phyloP scores from a whole-genome alignment of 2,329 filamentous ascomycete genomes.

The Albifimbria verrucaria region DNA sequence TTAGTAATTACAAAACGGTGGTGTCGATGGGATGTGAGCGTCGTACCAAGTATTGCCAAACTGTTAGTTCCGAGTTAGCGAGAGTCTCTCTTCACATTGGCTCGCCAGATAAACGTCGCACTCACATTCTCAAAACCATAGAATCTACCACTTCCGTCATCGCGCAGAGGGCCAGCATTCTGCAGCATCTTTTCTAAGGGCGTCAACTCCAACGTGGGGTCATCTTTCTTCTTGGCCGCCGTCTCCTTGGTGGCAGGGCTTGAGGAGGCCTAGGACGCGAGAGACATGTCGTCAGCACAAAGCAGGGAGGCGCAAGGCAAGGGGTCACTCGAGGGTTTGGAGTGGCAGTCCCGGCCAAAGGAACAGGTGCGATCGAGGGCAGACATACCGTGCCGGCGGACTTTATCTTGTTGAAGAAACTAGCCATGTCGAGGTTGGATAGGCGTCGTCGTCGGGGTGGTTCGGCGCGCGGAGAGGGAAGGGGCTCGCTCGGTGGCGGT shows the following conservation, averaged over 20 bases:
- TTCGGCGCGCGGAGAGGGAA: neutral
- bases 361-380: neutral
- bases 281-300: neutral
- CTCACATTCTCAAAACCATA: slow-evolving; percentile 97
- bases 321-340: slow-evolving; percentile 7
- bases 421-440: slow-evolving; percentile 41
- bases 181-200: slow-evolving; percentile 73
- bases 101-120: slow-evolving; percentile 17
- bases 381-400: slow-evolving; percentile 50
- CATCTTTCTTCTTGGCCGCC: slow-evolving; percentile 53
- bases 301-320: slow-evolving; percentile 1
- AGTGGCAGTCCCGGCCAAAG: too few relatives aligned
- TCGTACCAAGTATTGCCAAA: slow-evolving; percentile 95
- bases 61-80: slow-evolving; percentile 51
- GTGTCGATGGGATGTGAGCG: slow-evolving; percentile 4
- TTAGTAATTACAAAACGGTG: slow-evolving; percentile 14
- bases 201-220: slow-evolving; percentile 55
- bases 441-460: slow-evolving; percentile 10
- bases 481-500: slow-evolving; percentile 1
- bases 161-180: slow-evolving; percentile 74
- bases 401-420: slow-evolving; percentile 59
- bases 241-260: slow-evolving; percentile 43
- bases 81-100: neutral
- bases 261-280: slow-evolving; percentile 35
- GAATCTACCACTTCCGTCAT: slow-evolving; percentile 95